Evolutionary conservation across 2,329 filamentous ascomycete species (phyloP), one percentile per base, ranked within the genome.

Genomic region (Fusarium sp.): DNA sequence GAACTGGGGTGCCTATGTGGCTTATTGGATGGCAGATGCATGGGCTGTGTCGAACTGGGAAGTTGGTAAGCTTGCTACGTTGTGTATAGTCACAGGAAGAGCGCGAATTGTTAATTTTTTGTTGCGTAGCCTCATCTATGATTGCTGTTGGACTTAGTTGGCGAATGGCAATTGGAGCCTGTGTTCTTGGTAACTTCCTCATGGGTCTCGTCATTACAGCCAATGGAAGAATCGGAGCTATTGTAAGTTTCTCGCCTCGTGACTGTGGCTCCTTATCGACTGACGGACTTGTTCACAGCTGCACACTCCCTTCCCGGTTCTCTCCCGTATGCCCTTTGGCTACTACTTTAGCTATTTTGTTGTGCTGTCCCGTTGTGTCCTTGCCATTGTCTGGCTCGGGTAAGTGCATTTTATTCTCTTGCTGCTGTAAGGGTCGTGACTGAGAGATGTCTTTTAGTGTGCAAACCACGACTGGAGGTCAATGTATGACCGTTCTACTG

Each of bases 21-120:
- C 60, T 1, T 63, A 63, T 58, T 63, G 60, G 60, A 63, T 63
- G 60, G 60, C 60, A n/a, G 60, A 63, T 48, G 60, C 60, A 12
- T 63, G 60, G 60, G 60, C 60, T 41, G 60, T 63, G 26, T 63
- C 60, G 26, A 63, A 63, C 51, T 63, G 60, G 60, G 60, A 63
- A 58, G 60, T 63, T 15, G 60, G 60, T 63, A 63, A 63, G 60
- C 7, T 58, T 57, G n/a, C 31, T 36, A 14, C 14, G 18, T 28
- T 20, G 1, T 31, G 10, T 26, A n/a, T 22, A n/a, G 13, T 5
- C 3, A 20, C 38, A n/a, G 7, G 20, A 28, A 55, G 38, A 55
- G 14, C 20, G 14, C 3, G 24, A 13, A 47, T 47, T 24, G 51
- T 7, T 63, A 33, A 63, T 26, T 13, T n/a, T 20, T 47, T 26